These are phyloP conservation scores for Fusarium fujikuroi DNA, from an alignment of 2,329 filamentous ascomycete species.

Conservation along the genomic window DNA sequence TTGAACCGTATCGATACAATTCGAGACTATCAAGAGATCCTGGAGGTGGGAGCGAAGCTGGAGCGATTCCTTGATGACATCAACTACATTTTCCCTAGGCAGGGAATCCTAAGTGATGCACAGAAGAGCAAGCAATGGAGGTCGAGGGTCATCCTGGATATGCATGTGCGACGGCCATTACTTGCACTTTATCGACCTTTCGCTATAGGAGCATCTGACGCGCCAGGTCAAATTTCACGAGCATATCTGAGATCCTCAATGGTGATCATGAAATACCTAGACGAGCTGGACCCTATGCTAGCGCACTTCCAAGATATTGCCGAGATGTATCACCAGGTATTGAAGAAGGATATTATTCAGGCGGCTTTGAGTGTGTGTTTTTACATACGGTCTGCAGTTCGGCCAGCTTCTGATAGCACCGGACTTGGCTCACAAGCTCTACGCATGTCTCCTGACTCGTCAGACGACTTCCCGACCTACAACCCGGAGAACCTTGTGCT, in stretches of 20 bases:
- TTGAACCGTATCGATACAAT: slow-evolving; percentile 63
- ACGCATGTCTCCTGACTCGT: slow-evolving; percentile 50
- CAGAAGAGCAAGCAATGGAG: slow-evolving; percentile 64
- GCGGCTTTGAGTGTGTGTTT: slow-evolving; percentile 66
- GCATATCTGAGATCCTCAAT: slow-evolving; percentile 65
- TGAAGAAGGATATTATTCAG: slow-evolving; percentile 66
- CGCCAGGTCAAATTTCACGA: slow-evolving; percentile 62
- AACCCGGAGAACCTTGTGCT: slow-evolving; percentile 52
- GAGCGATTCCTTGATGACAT: slow-evolving; percentile 66
- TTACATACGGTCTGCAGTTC: slow-evolving; percentile 57
- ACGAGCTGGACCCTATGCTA: slow-evolving; percentile 61
- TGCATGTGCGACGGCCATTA: slow-evolving; percentile 64
- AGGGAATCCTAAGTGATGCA: slow-evolving; percentile 54
- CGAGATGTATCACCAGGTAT: slow-evolving; percentile 63
- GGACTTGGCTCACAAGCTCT: slow-evolving; percentile 47
- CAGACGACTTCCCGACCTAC: slow-evolving; percentile 50
- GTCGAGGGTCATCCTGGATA: slow-evolving; percentile 62
- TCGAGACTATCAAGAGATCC: slow-evolving; percentile 63
- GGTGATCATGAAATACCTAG: slow-evolving; percentile 65
- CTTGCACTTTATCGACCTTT: slow-evolving; percentile 66
- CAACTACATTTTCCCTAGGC: slow-evolving; percentile 62
- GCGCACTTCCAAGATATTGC: slow-evolving; percentile 59
- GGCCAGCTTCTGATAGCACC: slow-evolving; percentile 45
- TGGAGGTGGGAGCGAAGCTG: slow-evolving; percentile 64
- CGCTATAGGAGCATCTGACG: slow-evolving; percentile 61